phyloP scores from a whole-genome alignment of 768 basidiomycete genomes.

The Plicaturopsis crispa region DNA sequence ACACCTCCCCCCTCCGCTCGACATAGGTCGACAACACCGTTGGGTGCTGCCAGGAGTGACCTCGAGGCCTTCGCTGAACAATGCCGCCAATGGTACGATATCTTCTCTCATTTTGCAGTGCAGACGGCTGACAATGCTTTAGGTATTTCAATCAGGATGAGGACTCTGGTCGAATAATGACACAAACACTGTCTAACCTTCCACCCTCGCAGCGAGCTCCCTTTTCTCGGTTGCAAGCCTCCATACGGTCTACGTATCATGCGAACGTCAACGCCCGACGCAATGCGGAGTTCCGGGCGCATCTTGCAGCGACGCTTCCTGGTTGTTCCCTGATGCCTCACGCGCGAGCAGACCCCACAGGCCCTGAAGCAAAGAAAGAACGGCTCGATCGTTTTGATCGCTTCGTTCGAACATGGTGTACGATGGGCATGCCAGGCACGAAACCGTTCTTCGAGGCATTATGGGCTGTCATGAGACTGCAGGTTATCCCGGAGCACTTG shows the following conservation, averaged over 20 bases:
- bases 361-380: constrained; percentile 62
- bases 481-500: constrained; percentile 69
- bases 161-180: constrained; percentile 71
- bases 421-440: constrained; percentile 81
- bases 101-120: not conserved
- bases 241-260: constrained; percentile 81
- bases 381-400: constrained; percentile 59
- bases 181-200: constrained; percentile 71
- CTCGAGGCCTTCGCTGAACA: constrained; percentile 72
- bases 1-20: constrained; percentile 52
- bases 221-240: constrained; percentile 80
- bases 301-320: constrained; percentile 68
- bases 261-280: constrained; percentile 68
- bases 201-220: constrained; percentile 82
- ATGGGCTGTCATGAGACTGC: constrained; percentile 77
- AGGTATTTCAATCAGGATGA: constrained; percentile 87
- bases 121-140: constrained; percentile 6
- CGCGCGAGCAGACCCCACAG: constrained; percentile 58
- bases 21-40: constrained; percentile 63
- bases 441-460: constrained; percentile 65
- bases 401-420: constrained; percentile 80
- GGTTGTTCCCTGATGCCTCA: constrained; percentile 76
- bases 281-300: constrained; percentile 81
- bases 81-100: constrained; percentile 68
- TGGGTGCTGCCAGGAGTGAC: constrained; percentile 57